Conservation (phyloP, 768 basidiomycete species). For the Tulasnella sp. region DNA sequence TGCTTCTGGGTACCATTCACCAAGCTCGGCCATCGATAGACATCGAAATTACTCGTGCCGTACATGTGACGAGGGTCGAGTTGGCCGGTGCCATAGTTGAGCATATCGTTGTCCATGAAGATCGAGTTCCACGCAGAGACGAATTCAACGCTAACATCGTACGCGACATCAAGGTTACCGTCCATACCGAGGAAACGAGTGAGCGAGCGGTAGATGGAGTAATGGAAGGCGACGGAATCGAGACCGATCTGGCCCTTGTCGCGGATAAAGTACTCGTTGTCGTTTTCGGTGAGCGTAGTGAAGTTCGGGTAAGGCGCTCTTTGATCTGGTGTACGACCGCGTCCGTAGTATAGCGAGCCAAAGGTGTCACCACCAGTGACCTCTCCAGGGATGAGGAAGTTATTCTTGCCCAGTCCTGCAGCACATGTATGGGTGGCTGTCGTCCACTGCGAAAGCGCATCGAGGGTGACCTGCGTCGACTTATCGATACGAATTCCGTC, state of each 20-base stretch:
- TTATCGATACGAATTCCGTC: slow-evolving; percentile 96
- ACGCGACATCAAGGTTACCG: slow-evolving; percentile 84
- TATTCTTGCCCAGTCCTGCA: slow-evolving; percentile 54
- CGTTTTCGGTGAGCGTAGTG: slow-evolving; percentile 47
- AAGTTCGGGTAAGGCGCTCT: slow-evolving; percentile 52
- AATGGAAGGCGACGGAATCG: slow-evolving; percentile 83
- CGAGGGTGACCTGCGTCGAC: slow-evolving; percentile 80
- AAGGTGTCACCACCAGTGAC: slow-evolving; percentile 91
- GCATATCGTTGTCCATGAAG: slow-evolving; percentile 76
- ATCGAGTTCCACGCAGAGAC: slow-evolving; percentile 87
- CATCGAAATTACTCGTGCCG: slow-evolving; percentile 89
- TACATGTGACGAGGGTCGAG: slow-evolving; percentile 84
- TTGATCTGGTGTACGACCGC: slow-evolving; percentile 76
- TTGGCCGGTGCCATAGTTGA: slow-evolving; percentile 52
- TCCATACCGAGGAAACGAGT: slow-evolving; percentile 91
- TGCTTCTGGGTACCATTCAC: slow-evolving; percentile 72
- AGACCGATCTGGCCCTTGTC: slow-evolving; percentile 47
- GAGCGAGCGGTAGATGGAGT: slow-evolving; percentile 81
- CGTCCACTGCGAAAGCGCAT: slow-evolving; percentile 68
- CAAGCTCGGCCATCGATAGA: slow-evolving; percentile 87
- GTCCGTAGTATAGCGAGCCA: slow-evolving; percentile 77
- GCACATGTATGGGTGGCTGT: slow-evolving; percentile 67
- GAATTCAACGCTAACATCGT: slow-evolving; percentile 73
- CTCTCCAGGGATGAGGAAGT: slow-evolving; percentile 88
- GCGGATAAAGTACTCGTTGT: slow-evolving; percentile 73